Evolutionary conservation across 306 rosid genomes (phyloP).

Genomic region (Rosa chinensis): DNA sequence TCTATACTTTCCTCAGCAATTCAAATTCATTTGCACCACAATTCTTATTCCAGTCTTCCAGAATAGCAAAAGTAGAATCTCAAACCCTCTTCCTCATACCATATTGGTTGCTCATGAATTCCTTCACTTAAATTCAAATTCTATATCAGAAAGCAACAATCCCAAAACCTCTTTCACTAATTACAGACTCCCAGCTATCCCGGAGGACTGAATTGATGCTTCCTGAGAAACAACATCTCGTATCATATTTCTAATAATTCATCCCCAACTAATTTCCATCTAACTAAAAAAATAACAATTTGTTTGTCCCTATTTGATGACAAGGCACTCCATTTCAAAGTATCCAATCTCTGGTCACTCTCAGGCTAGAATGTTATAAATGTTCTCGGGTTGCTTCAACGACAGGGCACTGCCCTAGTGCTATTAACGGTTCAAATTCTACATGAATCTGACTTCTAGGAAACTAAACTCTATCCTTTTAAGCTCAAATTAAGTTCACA

Average conservation of each 20-base stretch:
- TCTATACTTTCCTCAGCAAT: not conserved
- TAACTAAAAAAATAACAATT: constrained; percentile 8
- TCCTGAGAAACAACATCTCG: constrained; percentile 40
- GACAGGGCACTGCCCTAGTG: constrained; percentile 37
- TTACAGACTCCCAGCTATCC: not conserved
- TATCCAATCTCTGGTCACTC: constrained; percentile 47
- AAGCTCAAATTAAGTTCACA: not conserved
- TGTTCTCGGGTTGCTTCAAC: constrained; percentile 32
- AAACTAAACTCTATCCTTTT: not conserved
- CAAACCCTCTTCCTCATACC: not conserved
- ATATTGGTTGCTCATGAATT: not conserved
- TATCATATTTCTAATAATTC: constrained; percentile 9
- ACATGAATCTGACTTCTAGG: not conserved
- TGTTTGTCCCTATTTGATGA: constrained; percentile 34
- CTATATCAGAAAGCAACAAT: not conserved
- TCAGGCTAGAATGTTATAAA: constrained; percentile 17
- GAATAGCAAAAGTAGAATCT: not conserved
- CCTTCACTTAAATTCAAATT: not conserved
- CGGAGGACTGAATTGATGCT: not conserved
- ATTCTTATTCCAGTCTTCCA: not conserved
- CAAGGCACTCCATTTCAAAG: constrained; percentile 33
- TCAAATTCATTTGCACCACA: constrained; percentile 14
- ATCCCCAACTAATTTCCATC: constrained; percentile 5
- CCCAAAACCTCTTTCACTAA: not conserved
- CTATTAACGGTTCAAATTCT: not conserved